phyloP scores from a whole-genome alignment of 2,329 filamentous ascomycete species.

The Aspergillus melleus region DNA sequence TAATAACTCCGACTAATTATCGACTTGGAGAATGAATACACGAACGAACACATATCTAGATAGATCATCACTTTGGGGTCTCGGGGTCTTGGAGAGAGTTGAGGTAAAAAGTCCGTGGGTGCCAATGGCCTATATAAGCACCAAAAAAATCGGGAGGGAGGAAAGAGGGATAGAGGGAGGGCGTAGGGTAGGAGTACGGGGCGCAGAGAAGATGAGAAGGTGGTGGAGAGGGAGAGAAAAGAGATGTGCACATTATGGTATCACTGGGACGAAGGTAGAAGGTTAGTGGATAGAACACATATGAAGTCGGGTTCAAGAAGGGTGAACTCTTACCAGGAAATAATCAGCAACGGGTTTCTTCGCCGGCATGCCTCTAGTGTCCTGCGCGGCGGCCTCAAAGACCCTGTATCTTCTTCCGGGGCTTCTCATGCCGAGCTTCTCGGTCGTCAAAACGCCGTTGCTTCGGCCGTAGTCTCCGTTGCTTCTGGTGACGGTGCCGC shows the following conservation, averaged over 20 bases:
- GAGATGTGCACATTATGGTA: background rate
- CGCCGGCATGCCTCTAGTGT: constrained; percentile 94
- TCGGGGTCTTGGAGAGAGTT: background rate
- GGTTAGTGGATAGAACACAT: background rate
- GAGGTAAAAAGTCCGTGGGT: background rate
- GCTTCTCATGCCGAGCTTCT: constrained; percentile 55
- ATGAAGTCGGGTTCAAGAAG: background rate
- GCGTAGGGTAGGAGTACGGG: background rate
- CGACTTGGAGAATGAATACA: background rate
- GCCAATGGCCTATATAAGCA: constrained; percentile 1
- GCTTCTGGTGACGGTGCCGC: constrained; percentile 67
- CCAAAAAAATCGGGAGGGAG: background rate
- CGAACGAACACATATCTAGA: background rate
- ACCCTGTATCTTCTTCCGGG: constrained; percentile 90
- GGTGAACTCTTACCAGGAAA: constrained; percentile 62
- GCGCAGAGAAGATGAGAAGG: background rate
- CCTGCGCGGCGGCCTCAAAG: constrained; percentile 95
- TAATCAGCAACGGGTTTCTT: constrained; percentile 99
- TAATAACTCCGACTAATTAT: background rate
- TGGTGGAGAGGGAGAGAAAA: background rate
- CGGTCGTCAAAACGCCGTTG: constrained; percentile 52
- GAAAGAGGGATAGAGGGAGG: background rate
- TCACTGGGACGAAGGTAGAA: background rate
- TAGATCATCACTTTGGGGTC: background rate
- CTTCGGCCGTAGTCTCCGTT: constrained; percentile 47